Percentiles rank a stretch among this genome's conserved stretches.
phyloP scores from a whole-genome alignment of 208 protist genomes.

The Phytomonas sp. region DNA sequence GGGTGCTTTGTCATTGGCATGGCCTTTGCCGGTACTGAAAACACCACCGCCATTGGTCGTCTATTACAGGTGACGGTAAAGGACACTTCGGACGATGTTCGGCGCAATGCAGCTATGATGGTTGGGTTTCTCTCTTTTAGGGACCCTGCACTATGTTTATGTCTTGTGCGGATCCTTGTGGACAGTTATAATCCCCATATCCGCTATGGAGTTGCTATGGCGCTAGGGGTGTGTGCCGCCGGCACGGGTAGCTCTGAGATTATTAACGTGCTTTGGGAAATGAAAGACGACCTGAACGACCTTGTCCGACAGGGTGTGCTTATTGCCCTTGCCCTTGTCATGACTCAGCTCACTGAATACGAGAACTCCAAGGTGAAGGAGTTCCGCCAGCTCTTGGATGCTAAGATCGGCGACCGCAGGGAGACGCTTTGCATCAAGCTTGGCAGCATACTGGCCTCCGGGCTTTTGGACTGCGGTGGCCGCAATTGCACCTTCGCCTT shows the following conservation, averaged over 20 bases:
- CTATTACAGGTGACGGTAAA: slow-evolving; percentile 96
- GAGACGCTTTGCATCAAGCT: slow-evolving; percentile 96
- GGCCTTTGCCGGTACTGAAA: slow-evolving; percentile 96
- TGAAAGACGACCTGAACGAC: slow-evolving; percentile 93
- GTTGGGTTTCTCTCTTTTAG: slow-evolving; percentile 97
- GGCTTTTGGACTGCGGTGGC: slow-evolving; percentile 97
- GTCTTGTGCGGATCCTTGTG: slow-evolving; percentile 68
- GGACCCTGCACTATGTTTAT: slow-evolving; percentile 88
- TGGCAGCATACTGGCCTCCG: slow-evolving; percentile 95
- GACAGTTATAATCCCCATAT: slow-evolving; percentile 99
- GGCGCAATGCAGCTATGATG: slow-evolving; percentile 95
- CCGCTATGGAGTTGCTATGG: slow-evolving; percentile 95
- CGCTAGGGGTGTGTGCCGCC: slow-evolving; percentile 96
- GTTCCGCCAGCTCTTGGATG: slow-evolving; percentile 65
- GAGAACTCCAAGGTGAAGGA: slow-evolving; percentile 88
- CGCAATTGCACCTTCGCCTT: slow-evolving; percentile 96
- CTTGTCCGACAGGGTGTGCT: slow-evolving; percentile 97
- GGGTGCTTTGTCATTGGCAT: slow-evolving; percentile 96
- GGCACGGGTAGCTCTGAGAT: slow-evolving; percentile 92
- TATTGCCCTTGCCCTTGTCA: slow-evolving; percentile 95
- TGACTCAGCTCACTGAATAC: slow-evolving; percentile 91
- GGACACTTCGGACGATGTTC: slow-evolving; percentile 98
- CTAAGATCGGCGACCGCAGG: slow-evolving; percentile 85
- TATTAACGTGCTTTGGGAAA: slow-evolving; percentile 91
- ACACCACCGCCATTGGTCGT: slow-evolving; percentile 89